These are phyloP conservation scores for Claviceps digitariae DNA, from an alignment of 2,329 filamentous ascomycete genomes.

Conservation along the genomic window DNA sequence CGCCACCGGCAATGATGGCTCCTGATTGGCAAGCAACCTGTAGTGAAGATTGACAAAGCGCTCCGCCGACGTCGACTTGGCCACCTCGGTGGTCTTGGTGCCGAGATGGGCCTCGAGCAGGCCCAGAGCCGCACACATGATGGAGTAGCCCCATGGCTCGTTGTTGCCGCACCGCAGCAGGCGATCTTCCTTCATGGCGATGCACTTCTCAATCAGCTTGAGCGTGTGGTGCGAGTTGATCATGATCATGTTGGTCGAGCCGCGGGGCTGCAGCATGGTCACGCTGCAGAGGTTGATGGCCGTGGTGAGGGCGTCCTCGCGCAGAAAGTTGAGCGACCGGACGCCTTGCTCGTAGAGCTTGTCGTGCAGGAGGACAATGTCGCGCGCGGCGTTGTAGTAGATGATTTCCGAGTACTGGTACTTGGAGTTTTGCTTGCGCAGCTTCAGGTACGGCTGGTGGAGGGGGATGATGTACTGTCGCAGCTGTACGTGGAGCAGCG, in stretches of 20 bases:
- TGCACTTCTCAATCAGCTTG: conserved; percentile 46
- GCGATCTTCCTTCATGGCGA: conserved; percentile 46
- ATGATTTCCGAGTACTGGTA: conserved; percentile 51
- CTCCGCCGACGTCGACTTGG: conserved; percentile 45
- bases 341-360: conserved; percentile 45
- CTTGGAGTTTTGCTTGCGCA: conserved; percentile 44
- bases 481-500: conserved; percentile 45
- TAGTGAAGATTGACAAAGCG: conserved; percentile 46
- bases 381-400: conserved; percentile 48
- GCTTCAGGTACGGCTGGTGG: conserved; percentile 46
- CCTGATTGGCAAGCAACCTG: conserved; percentile 41
- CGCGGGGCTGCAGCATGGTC: conserved; percentile 44
- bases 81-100: conserved; percentile 40
- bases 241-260: conserved; percentile 49
- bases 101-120: conserved; percentile 46
- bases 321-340: conserved; percentile 44
- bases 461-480: conserved; percentile 49
- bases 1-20: conserved; percentile 27
- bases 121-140: conserved; percentile 47
- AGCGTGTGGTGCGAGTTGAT: conserved; percentile 47
- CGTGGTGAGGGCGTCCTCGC: conserved; percentile 45
- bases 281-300: conserved; percentile 49
- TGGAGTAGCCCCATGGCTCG: conserved; percentile 50
- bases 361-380: conserved; percentile 48
- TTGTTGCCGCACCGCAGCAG: conserved; percentile 49